Evolutionary conservation across 2,329 filamentous ascomycete genomes (phyloP).

Genomic region (Ophiognomonia clavigignenti-juglandacearum): DNA sequence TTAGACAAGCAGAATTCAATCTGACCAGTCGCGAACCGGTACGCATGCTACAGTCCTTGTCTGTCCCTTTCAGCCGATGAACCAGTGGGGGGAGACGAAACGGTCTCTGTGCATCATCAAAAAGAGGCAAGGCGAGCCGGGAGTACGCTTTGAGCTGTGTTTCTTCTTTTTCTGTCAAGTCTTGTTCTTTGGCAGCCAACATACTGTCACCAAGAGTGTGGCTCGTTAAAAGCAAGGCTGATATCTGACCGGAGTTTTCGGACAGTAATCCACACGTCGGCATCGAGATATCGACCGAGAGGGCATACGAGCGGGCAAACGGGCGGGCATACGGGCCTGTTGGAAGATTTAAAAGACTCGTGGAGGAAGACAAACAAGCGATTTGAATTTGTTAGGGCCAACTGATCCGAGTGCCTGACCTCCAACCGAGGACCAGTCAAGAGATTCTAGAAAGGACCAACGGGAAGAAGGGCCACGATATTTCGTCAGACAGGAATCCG

Average conservation of each 20-base stretch:
- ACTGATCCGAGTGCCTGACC: background rate
- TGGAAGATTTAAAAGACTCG: too few relatives aligned
- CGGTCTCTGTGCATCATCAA: background rate
- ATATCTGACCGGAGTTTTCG: too few relatives aligned
- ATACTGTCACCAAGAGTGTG: background rate
- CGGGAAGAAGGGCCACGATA: background rate
- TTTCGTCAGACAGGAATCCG: background rate
- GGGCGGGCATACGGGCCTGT: too few relatives aligned
- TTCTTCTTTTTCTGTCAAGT: background rate
- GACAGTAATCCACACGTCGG: too few relatives aligned
- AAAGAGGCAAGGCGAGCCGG: background rate
- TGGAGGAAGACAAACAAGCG: too few relatives aligned
- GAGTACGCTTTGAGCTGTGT: background rate
- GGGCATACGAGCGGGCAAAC: too few relatives aligned
- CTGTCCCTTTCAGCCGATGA: background rate
- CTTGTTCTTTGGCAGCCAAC: too few relatives aligned
- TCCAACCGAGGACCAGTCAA: background rate
- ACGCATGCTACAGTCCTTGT: background rate
- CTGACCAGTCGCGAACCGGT: background rate
- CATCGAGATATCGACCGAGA: too few relatives aligned
- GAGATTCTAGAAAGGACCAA: background rate
- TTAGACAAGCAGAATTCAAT: background rate
- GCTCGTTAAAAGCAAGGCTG: too few relatives aligned
- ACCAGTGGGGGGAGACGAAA: background rate
- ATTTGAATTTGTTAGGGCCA: background rate